These are phyloP conservation scores for Amaranthus palmeri DNA, from an alignment of 148 eudicot species.

Conservation along the genomic window DNA sequence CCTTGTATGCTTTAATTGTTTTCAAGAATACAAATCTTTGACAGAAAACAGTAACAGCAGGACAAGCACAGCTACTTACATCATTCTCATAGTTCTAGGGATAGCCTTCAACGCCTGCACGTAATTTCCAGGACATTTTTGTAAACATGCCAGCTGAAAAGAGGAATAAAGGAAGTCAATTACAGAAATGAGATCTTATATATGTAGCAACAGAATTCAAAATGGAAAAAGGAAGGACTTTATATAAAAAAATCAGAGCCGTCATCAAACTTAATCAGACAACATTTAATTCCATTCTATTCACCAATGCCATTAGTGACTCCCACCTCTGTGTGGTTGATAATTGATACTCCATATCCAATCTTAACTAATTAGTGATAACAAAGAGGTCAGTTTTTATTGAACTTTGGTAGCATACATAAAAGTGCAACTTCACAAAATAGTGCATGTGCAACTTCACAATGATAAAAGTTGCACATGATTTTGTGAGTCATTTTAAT, in stretches of 20 bases:
- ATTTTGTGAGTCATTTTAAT: too few species aligned
- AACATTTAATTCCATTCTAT: not conserved
- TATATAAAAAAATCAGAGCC: not conserved
- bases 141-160: conserved; percentile 69
- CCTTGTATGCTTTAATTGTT: not conserved
- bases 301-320: too few species aligned
- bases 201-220: not conserved
- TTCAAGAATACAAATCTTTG: not conserved
- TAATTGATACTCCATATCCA: too few species aligned
- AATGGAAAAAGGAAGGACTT: not conserved
- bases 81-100: conserved; percentile 96
- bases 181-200: not conserved
- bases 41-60: not conserved
- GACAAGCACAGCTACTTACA: conserved; percentile 51
- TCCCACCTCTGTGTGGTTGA: too few species aligned
- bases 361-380: too few species aligned
- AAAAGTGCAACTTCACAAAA: too few species aligned
- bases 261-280: not conserved
- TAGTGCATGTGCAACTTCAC: too few species aligned
- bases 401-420: too few species aligned
- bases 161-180: conserved; percentile 11
- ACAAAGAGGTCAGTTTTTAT: too few species aligned
- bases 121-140: conserved; percentile 75
- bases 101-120: conserved; percentile 75
- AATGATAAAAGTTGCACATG: too few species aligned